Conservation (phyloP, 345 rosid genomes). For the Arabis hirsuta region DNA sequence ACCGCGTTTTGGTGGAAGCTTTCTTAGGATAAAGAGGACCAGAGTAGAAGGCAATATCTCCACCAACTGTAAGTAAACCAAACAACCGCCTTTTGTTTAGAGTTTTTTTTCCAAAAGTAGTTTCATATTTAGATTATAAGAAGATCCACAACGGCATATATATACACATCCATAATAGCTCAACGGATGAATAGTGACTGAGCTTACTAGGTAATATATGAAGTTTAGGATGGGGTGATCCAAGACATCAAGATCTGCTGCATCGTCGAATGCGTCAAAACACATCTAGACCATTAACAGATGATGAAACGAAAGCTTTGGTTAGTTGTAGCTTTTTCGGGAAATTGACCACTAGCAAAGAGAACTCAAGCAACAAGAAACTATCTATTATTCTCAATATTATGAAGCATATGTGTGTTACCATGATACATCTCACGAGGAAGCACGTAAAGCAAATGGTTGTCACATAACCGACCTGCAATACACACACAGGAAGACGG, state of each 20-base stretch:
- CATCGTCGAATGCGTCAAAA: slow-evolving; percentile 54
- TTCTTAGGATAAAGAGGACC: slow-evolving; percentile 74
- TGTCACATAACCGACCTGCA: slow-evolving; percentile 82
- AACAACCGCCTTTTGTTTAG: slow-evolving; percentile 2
- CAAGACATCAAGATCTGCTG: slow-evolving; percentile 65
- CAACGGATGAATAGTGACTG: neutral
- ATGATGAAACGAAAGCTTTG: slow-evolving; percentile 8
- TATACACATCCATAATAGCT: slow-evolving; percentile 2
- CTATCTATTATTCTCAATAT: neutral
- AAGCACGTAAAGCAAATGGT: slow-evolving; percentile 74
- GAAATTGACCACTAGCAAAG: slow-evolving; percentile 1
- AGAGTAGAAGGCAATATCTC: slow-evolving; percentile 79
- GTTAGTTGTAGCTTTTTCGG: slow-evolving; percentile 26
- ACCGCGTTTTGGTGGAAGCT: slow-evolving; percentile 78
- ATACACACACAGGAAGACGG: neutral
- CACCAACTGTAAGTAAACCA: slow-evolving; percentile 56
- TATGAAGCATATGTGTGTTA: slow-evolving; percentile 34
- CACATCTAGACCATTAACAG: slow-evolving; percentile 42
- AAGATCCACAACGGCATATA: neutral
- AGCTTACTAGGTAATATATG: slow-evolving; percentile 63
- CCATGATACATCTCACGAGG: slow-evolving; percentile 78
- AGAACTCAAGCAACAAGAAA: slow-evolving; percentile 2
- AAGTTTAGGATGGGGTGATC: slow-evolving; percentile 76
- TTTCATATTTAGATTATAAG: neutral
- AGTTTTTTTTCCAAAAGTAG: slow-evolving; percentile 2